phyloP scores from a whole-genome alignment of 2,329 filamentous ascomycete genomes.

The Paracamarosporium sp. region DNA sequence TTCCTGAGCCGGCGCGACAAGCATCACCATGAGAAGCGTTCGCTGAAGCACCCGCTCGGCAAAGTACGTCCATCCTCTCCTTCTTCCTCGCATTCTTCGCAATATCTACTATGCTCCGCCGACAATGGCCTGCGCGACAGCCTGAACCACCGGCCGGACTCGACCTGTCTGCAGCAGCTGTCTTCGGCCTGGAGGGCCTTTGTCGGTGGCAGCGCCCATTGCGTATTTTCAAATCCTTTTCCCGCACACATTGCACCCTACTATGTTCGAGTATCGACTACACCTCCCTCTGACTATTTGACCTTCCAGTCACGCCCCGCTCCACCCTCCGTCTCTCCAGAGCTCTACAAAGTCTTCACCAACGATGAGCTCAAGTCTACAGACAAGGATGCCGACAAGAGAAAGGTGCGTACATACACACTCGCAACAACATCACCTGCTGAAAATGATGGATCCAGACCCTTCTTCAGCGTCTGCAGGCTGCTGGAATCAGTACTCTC shows the following conservation, averaged over 20 bases:
- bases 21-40: conserved; percentile 46
- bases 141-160: conserved; percentile 13
- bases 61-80: conserved; percentile 39
- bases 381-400: conserved; percentile 65
- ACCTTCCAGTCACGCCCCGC: conserved; percentile 32
- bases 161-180: conserved; percentile 27
- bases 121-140: conserved; percentile 14
- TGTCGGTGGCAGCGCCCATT: conserved; percentile 24
- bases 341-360: conserved; percentile 72
- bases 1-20: conserved; percentile 76
- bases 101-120: conserved; percentile 17
- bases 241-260: conserved; percentile 16
- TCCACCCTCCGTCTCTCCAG: conserved; percentile 26
- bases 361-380: conserved; percentile 59
- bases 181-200: conserved; percentile 25
- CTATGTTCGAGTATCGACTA: conserved; percentile 18
- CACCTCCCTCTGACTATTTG: conserved; percentile 33
- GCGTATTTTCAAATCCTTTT: conserved; percentile 25
- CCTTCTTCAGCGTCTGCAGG: conserved; percentile 59
- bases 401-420: conserved; percentile 47
- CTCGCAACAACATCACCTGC: neutral
- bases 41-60: conserved; percentile 36
- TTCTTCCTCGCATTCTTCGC: conserved; percentile 22
- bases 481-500: conserved; percentile 62
- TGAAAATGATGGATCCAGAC: conserved; percentile 54